phyloP scores from a whole-genome alignment of 192 early-diverging fungal genomes.

The Mycoemilia scoparia region DNA sequence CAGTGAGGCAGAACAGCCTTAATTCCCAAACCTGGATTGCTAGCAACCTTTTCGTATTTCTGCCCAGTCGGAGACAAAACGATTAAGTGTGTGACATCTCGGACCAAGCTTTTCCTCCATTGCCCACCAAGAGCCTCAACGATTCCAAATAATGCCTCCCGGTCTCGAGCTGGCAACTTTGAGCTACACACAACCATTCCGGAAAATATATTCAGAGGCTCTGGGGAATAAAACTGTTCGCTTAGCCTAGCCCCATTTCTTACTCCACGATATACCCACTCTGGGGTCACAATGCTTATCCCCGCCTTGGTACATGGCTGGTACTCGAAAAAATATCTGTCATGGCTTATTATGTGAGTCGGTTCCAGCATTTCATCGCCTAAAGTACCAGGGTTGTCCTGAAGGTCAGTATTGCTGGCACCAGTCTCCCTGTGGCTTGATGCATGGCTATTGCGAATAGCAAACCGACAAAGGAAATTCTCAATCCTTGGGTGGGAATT shows the following conservation, averaged over 20 bases:
- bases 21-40: conserved; percentile 29
- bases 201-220: conserved; percentile 16
- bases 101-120: conserved; percentile 20
- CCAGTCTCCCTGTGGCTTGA: too few species aligned
- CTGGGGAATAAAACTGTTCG: conserved; percentile 19
- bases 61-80: conserved; percentile 12
- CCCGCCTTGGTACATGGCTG: conserved; percentile 9
- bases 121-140: conserved; percentile 28
- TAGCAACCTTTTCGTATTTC: conserved; percentile 27
- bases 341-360: conserved; percentile 17
- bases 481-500: too few species aligned
- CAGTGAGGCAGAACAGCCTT: conserved; percentile 51
- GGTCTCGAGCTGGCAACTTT: conserved; percentile 18
- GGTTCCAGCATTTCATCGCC: conserved; percentile 1
- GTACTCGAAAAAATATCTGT: conserved; percentile 28
- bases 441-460: too few species aligned
- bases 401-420: too few species aligned
- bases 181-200: conserved; percentile 22
- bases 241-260: conserved; percentile 12
- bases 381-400: too few species aligned
- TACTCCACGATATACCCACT: conserved; percentile 20
- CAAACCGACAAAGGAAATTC: too few species aligned
- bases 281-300: conserved; percentile 15
- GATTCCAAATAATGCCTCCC: conserved; percentile 17
- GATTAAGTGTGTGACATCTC: conserved; percentile 22